Evolutionary conservation across 78 protist species (phyloP).

Genomic region (Diacronema lutheri): DNA sequence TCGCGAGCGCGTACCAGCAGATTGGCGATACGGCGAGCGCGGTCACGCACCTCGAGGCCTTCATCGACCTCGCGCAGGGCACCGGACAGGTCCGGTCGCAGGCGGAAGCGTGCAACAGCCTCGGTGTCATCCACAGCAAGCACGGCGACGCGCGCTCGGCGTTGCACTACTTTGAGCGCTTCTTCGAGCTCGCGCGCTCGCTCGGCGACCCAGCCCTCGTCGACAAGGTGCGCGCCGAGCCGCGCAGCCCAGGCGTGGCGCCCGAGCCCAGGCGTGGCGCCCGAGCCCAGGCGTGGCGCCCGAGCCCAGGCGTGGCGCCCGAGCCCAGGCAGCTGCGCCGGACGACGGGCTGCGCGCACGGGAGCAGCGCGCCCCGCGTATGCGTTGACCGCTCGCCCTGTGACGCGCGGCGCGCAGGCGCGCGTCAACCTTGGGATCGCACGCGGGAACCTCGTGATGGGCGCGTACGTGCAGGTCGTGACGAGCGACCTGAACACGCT

Average conservation of each 20-base stretch:
- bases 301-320: too few species aligned
- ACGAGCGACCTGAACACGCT: background rate
- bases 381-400: too few species aligned
- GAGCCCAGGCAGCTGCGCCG: too few species aligned
- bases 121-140: conserved; percentile 8
- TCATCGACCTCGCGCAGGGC: background rate
- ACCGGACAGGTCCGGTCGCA: background rate
- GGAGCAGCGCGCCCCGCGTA: too few species aligned
- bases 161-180: background rate
- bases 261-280: too few species aligned
- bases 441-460: background rate
- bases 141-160: background rate
- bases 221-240: background rate
- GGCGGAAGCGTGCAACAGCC: conserved; percentile 24
- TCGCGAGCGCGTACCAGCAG: background rate
- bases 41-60: background rate
- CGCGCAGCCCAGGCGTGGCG: too few species aligned
- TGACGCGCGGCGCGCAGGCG: too few species aligned
- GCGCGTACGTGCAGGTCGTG: background rate
- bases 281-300: too few species aligned
- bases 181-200: conserved; percentile 18
- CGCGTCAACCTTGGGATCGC: conserved; percentile 19
- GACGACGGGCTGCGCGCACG: too few species aligned
- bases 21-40: background rate
- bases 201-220: background rate